These are phyloP conservation scores for Aspergillus unguis DNA, from an alignment of 2,329 filamentous ascomycete genomes.

Conservation along the genomic window DNA sequence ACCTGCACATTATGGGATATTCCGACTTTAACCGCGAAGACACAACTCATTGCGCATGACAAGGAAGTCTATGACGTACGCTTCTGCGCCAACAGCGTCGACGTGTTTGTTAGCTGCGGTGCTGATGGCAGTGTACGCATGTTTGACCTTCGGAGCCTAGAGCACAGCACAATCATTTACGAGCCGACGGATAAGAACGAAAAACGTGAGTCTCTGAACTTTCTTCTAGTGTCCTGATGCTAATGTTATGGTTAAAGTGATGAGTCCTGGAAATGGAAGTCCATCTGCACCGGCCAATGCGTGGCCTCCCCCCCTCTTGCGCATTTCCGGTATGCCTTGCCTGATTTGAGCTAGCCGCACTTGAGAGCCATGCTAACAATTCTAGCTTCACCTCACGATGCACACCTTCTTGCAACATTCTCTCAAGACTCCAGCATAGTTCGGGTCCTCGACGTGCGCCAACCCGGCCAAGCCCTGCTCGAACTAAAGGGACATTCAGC, in stretches of 20 bases:
- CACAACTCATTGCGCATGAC: conserved; percentile 95
- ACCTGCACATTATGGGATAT: conserved; percentile 99
- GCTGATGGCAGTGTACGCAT: conserved; percentile 97
- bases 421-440: conserved; percentile 89
- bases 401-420: conserved; percentile 94
- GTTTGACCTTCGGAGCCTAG: conserved; percentile 94
- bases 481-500: conserved; percentile 87
- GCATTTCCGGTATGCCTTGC: conserved; percentile 39
- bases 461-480: conserved; percentile 90
- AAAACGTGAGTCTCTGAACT: conserved; percentile 51
- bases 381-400: conserved; percentile 84
- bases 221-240: not conserved
- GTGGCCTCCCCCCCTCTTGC: conserved; percentile 58
- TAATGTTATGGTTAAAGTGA: conserved; percentile 29
- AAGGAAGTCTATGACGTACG: conserved; percentile 98
- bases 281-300: conserved; percentile 65
- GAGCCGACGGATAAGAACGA: conserved; percentile 86
- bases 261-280: conserved; percentile 57
- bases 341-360: not conserved
- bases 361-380: conserved; percentile 12
- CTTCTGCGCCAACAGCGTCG: conserved; percentile 97
- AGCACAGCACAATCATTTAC: conserved; percentile 99
- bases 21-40: conserved; percentile 94
- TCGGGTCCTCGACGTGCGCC: conserved; percentile 90
- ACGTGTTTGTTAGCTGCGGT: conserved; percentile 96